These are phyloP conservation scores for Plectosphaerella plurivora DNA, from an alignment of 2,329 filamentous ascomycete species.

Conservation along the genomic window DNA sequence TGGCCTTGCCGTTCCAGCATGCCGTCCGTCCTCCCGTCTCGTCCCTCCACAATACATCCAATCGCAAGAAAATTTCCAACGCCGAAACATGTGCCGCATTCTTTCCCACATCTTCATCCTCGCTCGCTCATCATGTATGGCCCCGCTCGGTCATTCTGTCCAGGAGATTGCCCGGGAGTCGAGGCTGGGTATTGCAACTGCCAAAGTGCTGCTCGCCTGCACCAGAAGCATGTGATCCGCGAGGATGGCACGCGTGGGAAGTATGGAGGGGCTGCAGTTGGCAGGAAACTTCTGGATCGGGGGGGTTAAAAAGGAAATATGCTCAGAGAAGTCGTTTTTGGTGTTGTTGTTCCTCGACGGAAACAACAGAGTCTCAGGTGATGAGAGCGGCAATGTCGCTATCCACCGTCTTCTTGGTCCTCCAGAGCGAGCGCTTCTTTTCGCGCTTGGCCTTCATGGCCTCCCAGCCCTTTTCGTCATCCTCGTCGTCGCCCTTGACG, in stretches of 20 bases:
- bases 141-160: too few relatives aligned
- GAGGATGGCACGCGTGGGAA: not conserved
- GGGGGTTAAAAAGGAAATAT: too few relatives aligned
- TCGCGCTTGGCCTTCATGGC: conserved; percentile 67
- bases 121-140: too few relatives aligned
- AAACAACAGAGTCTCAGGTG: conserved; percentile 12
- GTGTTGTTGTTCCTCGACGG: too few relatives aligned
- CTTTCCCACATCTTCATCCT: too few relatives aligned
- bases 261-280: not conserved
- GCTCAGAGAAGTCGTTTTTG: too few relatives aligned
- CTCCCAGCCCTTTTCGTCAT: conserved; percentile 65
- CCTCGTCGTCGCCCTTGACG: conserved; percentile 40
- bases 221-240: not conserved
- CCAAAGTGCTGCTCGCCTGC: too few relatives aligned
- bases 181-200: too few relatives aligned
- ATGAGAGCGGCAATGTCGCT: conserved; percentile 45
- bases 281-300: too few relatives aligned
- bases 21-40: not conserved
- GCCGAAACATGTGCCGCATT: not conserved
- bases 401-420: conserved; percentile 51
- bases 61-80: not conserved
- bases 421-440: conserved; percentile 64
- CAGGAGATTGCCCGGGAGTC: too few relatives aligned
- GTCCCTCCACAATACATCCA: not conserved
- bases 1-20: not conserved